phyloP scores from a whole-genome alignment of 129 eudicot genomes.

The Flaveria ramosissima region DNA sequence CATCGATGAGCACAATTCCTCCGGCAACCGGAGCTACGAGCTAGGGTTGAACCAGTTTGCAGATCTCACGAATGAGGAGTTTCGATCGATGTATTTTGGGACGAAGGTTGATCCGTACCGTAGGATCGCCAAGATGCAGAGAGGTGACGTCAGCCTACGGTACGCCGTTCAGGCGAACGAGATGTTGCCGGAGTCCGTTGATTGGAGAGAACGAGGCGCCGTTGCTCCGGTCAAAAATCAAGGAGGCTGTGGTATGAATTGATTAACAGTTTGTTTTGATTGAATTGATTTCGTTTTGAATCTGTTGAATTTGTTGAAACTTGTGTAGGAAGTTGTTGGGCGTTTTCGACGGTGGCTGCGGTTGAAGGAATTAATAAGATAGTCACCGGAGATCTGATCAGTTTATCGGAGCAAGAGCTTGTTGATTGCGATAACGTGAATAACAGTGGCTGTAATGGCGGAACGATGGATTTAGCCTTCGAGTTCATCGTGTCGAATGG shows the following conservation, averaged over 20 bases:
- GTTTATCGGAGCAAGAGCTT: conserved; percentile 83
- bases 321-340: conserved; percentile 91
- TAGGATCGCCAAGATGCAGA: conserved; percentile 51
- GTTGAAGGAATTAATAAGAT: conserved; percentile 85
- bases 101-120: conserved; percentile 50
- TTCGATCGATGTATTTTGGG: conserved; percentile 61
- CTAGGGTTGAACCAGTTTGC: conserved; percentile 84
- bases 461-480: conserved; percentile 90
- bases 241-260: conserved; percentile 69
- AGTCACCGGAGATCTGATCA: conserved; percentile 62
- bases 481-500: conserved; percentile 79
- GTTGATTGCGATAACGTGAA: conserved; percentile 73
- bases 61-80: conserved; percentile 80
- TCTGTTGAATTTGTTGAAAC: neutral
- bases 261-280: too few relatives aligned
- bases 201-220: conserved; percentile 83
- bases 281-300: neutral
- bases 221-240: conserved; percentile 76
- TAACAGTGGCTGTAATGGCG: conserved; percentile 80
- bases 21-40: conserved; percentile 56
- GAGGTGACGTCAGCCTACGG: conserved; percentile 46
- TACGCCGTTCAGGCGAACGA: conserved; percentile 47
- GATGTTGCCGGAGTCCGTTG: conserved; percentile 63
- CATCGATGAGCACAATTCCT: conserved; percentile 66
- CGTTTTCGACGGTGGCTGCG: conserved; percentile 92